Percentiles rank a stretch among this genome's conserved stretches.
Conservation (phyloP, 2,329 filamentous ascomycete species). For the Cladophialophora bantiana region DNA sequence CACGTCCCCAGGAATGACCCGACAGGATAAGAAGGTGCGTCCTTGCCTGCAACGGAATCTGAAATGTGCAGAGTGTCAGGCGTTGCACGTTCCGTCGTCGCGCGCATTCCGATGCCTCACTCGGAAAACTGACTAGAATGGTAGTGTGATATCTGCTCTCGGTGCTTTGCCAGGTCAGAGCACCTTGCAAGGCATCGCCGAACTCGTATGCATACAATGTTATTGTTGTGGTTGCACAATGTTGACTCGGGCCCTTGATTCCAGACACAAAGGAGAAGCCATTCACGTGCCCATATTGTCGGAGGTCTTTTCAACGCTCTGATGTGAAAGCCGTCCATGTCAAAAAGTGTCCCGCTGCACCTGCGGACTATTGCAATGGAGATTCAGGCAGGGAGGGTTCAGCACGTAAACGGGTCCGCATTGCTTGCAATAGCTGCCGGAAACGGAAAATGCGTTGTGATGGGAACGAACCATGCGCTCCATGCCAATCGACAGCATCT, state of each 20-base stretch:
- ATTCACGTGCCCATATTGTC: slow-evolving; percentile 21
- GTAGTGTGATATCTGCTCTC: slow-evolving; percentile 29
- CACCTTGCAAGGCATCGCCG: slow-evolving; percentile 27
- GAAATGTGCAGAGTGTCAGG: too few species aligned
- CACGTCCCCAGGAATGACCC: slow-evolving; percentile 9
- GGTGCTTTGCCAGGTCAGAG: slow-evolving; percentile 27
- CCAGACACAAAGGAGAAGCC: slow-evolving; percentile 31
- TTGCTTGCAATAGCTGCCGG: slow-evolving; percentile 40
- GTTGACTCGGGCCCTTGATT: not conserved
- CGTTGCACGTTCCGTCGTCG: too few species aligned
- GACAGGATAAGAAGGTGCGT: slow-evolving; percentile 27
- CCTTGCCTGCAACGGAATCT: too few species aligned
- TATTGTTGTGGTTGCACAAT: too few species aligned
- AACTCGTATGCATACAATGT: slow-evolving; percentile 10
- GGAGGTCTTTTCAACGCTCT: slow-evolving; percentile 26
- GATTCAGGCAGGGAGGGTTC: slow-evolving; percentile 4
- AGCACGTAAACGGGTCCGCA: slow-evolving; percentile 36
- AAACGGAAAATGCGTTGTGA: slow-evolving; percentile 41
- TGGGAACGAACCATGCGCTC: slow-evolving; percentile 38
- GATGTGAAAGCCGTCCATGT: slow-evolving; percentile 27
- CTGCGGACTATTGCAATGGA: slow-evolving; percentile 8
- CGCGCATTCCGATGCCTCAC: not conserved
- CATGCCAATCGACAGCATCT: slow-evolving; percentile 17
- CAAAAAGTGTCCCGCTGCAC: slow-evolving; percentile 23
- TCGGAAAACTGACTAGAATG: slow-evolving; percentile 5